Conservation (phyloP, 1,139 yeast genomes). For the Pichia sp. region DNA sequence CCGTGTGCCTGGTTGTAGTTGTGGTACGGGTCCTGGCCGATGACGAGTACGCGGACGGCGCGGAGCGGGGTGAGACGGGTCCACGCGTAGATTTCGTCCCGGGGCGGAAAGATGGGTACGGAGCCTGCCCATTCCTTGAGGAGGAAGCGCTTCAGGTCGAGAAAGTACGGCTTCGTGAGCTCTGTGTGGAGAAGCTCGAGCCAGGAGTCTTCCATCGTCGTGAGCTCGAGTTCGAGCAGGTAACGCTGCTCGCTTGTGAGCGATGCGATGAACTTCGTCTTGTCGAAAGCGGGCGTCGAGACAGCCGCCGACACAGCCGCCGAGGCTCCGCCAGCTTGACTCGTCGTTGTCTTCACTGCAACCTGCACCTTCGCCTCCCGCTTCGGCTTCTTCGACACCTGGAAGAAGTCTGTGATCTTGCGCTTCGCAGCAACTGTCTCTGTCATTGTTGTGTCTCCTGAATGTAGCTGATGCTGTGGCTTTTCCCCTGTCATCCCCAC, state of each 20-base stretch:
- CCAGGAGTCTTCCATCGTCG: conserved; percentile 75
- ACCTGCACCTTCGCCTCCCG: not conserved
- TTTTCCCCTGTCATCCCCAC: not conserved
- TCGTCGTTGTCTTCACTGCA: not conserved
- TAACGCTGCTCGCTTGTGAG: conserved; percentile 50
- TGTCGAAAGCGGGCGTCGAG: not conserved
- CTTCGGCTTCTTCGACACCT: conserved; percentile 1
- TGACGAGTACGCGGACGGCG: conserved; percentile 66
- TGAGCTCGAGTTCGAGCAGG: conserved; percentile 64
- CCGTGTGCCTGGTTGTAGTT: conserved; percentile 94
- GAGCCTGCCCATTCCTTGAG: conserved; percentile 33
- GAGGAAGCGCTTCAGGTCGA: conserved; percentile 64
- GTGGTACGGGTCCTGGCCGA: conserved; percentile 98
- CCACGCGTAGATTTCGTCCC: conserved; percentile 84
- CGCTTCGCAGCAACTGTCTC: conserved; percentile 1
- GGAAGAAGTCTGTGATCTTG: conserved; percentile 1
- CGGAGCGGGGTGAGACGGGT: conserved; percentile 78
- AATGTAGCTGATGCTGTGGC: not conserved
- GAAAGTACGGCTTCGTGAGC: conserved; percentile 79
- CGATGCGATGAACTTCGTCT: conserved; percentile 46
- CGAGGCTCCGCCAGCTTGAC: not conserved
- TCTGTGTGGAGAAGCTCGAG: conserved; percentile 63
- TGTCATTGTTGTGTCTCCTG: not conserved
- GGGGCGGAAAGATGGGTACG: conserved; percentile 66
- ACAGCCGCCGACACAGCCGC: not conserved